phyloP scores from a whole-genome alignment of 192 early-diverging fungal genomes.

The Coemansia sp. region DNA sequence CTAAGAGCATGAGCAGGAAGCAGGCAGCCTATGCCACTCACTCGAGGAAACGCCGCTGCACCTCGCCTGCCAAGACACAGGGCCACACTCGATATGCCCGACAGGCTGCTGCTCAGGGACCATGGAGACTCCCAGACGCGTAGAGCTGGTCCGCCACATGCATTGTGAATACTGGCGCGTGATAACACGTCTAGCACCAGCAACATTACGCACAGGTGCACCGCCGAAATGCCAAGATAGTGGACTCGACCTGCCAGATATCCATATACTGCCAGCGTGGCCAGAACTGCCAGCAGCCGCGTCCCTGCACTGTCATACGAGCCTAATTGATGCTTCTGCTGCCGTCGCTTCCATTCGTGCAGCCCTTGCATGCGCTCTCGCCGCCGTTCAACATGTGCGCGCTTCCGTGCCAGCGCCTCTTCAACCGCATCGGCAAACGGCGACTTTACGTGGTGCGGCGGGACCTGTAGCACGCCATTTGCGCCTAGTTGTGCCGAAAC shows the following conservation, averaged over 20 bases:
- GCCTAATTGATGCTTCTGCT: not conserved
- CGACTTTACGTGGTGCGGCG: slow-evolving; percentile 13
- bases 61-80: not conserved
- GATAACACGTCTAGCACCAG: slow-evolving; percentile 8
- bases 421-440: slow-evolving; percentile 42
- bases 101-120: not conserved
- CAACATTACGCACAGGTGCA: slow-evolving; percentile 3
- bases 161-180: not conserved
- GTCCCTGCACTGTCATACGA: not conserved
- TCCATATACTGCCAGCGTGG: slow-evolving; percentile 4
- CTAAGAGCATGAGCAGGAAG: slow-evolving; percentile 30
- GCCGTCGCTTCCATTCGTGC: slow-evolving; percentile 17
- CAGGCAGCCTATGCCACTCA: slow-evolving; percentile 7
- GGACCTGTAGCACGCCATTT: not conserved
- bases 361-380: slow-evolving; percentile 13
- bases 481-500: too few species aligned
- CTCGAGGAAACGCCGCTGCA: not conserved
- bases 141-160: too few species aligned
- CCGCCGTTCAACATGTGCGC: slow-evolving; percentile 19
- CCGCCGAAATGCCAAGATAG: not conserved
- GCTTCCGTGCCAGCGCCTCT: slow-evolving; percentile 20
- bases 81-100: not conserved
- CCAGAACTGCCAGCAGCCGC: not conserved
- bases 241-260: not conserved
- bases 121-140: not conserved